Conservation (phyloP, 768 basidiomycete species). For the Leccinellum rugosiceps region DNA sequence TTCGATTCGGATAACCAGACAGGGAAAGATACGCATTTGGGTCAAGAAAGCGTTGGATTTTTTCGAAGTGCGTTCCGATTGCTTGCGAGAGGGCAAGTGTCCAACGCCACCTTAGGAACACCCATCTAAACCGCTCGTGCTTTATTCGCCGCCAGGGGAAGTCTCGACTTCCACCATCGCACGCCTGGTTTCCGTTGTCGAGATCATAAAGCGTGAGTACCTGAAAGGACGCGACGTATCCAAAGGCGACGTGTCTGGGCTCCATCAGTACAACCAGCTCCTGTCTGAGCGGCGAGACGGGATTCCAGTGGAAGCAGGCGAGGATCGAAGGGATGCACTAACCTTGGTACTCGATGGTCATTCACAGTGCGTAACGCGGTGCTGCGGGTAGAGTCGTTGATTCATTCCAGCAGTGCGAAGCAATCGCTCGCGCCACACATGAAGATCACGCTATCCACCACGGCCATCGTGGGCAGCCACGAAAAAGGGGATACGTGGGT, state of each 20-base stretch:
- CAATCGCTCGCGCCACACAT: slow-evolving; percentile 62
- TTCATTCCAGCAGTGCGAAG: slow-evolving; percentile 40
- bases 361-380: slow-evolving; percentile 48
- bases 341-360: slow-evolving; percentile 50
- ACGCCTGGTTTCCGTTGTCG: slow-evolving; percentile 71
- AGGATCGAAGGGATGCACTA: slow-evolving; percentile 27
- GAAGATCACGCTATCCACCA: slow-evolving; percentile 60
- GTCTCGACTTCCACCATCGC: slow-evolving; percentile 43
- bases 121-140: slow-evolving; percentile 44
- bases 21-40: slow-evolving; percentile 53
- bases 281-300: slow-evolving; percentile 38
- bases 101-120: slow-evolving; percentile 38
- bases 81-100: neutral
- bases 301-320: slow-evolving; percentile 33
- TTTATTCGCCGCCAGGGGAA: slow-evolving; percentile 56
- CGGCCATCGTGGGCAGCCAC: slow-evolving; percentile 39
- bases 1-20: slow-evolving; percentile 50
- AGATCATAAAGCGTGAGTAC: slow-evolving; percentile 84
- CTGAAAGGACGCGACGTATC: slow-evolving; percentile 48
- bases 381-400: neutral
- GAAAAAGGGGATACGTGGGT: slow-evolving; percentile 38
- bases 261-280: slow-evolving; percentile 78
- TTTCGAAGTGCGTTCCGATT: slow-evolving; percentile 43
- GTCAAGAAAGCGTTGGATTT: slow-evolving; percentile 52
- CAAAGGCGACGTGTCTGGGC: slow-evolving; percentile 44